Evolutionary conservation across 2,329 filamentous ascomycete species (phyloP), one percentile per base, ranked within the genome.

Genomic region (Hypoxylon sp.): DNA sequence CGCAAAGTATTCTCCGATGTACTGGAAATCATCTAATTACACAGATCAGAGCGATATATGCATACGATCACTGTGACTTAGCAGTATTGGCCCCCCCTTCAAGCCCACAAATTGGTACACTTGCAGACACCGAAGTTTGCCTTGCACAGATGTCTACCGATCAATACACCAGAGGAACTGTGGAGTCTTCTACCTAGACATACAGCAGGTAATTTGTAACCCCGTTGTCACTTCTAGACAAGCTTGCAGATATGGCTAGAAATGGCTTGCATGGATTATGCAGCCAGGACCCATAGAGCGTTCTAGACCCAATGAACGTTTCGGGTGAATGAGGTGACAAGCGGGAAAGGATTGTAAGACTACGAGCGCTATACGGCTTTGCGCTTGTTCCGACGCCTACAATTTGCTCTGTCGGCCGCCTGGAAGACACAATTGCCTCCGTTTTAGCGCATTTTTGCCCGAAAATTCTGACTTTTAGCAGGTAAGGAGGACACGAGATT

Each of bases 231-330:
- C 64, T 65, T 70, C 52, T 68, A 71, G 72, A 72, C 68, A 69
- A 69, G 61, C 60, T 68, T 71, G 72, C 72, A 73, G 70, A 50
- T 57, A 66, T 62, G 65, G 63, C 62, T 57, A 65, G 53, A 68
- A 68, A 71, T 68, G 70, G 68, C 67, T 69, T 73, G 72, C 70
- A 73, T 72, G 67, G 64, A 60, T 65, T 58, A 71, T 73, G 70
- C 72, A 68, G 31, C 64, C 47, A 39, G 35, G 42, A 66, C 58
- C 69, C 66, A 68, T 70, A 67, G 72, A 73, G 66, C 72, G 72
- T 68, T 73, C 72, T 73, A 73, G 72, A 65, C 70, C 68, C 50
- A 32, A 35, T 46, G 48, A 60, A 47, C 66, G 62, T 68, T 71
- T 70, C 62, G 64, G 69, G 69, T 69, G 69, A 71, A 69, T 66